phyloP scores from a whole-genome alignment of 2,329 filamentous ascomycete genomes.

The Camillea tinctor region DNA sequence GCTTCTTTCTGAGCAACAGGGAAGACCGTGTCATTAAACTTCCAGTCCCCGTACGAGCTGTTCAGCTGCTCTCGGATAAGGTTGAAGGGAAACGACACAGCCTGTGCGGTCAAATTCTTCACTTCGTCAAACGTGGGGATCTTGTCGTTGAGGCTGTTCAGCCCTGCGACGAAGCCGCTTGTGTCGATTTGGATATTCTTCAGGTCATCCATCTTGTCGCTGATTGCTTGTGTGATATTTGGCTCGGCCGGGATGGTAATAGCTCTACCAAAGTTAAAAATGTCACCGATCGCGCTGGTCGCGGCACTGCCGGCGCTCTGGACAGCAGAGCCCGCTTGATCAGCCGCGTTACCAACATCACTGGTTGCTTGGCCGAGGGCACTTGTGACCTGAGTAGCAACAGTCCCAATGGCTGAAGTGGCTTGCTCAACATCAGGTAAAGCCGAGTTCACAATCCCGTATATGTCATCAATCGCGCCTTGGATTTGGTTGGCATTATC shows the following conservation, averaged over 20 bases:
- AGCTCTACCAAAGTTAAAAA: conserved; percentile 1
- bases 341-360: conserved; percentile 40
- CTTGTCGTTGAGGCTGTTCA: conserved; percentile 71
- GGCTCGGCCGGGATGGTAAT: conserved; percentile 27
- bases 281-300: conserved; percentile 38
- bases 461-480: conserved; percentile 54
- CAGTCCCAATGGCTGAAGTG: conserved; percentile 4
- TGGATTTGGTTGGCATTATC: conserved; percentile 55
- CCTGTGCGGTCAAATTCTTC: conserved; percentile 73
- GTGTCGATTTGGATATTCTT: conserved; percentile 68
- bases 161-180: conserved; percentile 63
- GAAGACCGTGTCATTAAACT: conserved; percentile 75
- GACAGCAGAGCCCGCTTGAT: conserved; percentile 46
- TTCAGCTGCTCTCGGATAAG: conserved; percentile 73
- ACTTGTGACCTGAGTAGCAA: conserved; percentile 14
- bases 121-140: conserved; percentile 84
- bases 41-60: conserved; percentile 67
- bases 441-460: conserved; percentile 53
- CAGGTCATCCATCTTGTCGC: conserved; percentile 62
- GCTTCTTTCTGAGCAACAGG: conserved; percentile 80
- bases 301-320: conserved; percentile 32
- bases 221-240: conserved; percentile 58
- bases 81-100: conserved; percentile 78
- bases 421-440: conserved; percentile 22
- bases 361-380: conserved; percentile 8